Percentiles rank a stretch among this genome's conserved stretches.
phyloP scores from a whole-genome alignment of 2,329 filamentous ascomycete genomes.

The Emergomyces orientalis region DNA sequence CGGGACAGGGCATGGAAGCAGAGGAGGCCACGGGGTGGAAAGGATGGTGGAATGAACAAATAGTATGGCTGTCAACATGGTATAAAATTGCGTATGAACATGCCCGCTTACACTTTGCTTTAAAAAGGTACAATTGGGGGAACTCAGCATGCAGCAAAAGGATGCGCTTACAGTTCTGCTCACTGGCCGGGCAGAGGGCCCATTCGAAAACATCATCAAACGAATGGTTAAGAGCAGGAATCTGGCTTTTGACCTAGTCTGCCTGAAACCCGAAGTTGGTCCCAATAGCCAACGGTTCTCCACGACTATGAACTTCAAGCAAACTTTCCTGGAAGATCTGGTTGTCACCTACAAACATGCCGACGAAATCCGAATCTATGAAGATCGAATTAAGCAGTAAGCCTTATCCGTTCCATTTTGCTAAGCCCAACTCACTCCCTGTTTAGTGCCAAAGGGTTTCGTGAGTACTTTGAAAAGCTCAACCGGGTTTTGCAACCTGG shows the following conservation, averaged over 20 bases:
- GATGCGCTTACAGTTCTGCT: slow-evolving; percentile 78
- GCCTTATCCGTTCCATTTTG: slow-evolving; percentile 17
- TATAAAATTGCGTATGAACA: slow-evolving; percentile 15
- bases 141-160: slow-evolving; percentile 70
- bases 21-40: slow-evolving; percentile 81
- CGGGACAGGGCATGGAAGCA: slow-evolving; percentile 68
- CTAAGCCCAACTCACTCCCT: slow-evolving; percentile 10
- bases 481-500: slow-evolving; percentile 51
- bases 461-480: slow-evolving; percentile 70
- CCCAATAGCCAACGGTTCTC: slow-evolving; percentile 69
- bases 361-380: slow-evolving; percentile 65
- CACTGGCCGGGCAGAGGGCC: slow-evolving; percentile 71
- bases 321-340: slow-evolving; percentile 67
- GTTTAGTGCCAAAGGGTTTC: slow-evolving; percentile 63
- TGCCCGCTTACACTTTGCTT: slow-evolving; percentile 16
- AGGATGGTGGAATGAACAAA: slow-evolving; percentile 94
- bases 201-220: slow-evolving; percentile 69
- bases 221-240: slow-evolving; percentile 69
- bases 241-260: slow-evolving; percentile 79
- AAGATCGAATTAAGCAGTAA: slow-evolving; percentile 53
- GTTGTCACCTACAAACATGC: slow-evolving; percentile 78
- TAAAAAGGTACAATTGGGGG: slow-evolving; percentile 57
- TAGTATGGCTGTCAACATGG: slow-evolving; percentile 44
- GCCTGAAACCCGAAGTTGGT: slow-evolving; percentile 74
- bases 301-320: slow-evolving; percentile 88